phyloP scores from a whole-genome alignment of 2,329 filamentous ascomycete genomes.

The Penicillium sp. region DNA sequence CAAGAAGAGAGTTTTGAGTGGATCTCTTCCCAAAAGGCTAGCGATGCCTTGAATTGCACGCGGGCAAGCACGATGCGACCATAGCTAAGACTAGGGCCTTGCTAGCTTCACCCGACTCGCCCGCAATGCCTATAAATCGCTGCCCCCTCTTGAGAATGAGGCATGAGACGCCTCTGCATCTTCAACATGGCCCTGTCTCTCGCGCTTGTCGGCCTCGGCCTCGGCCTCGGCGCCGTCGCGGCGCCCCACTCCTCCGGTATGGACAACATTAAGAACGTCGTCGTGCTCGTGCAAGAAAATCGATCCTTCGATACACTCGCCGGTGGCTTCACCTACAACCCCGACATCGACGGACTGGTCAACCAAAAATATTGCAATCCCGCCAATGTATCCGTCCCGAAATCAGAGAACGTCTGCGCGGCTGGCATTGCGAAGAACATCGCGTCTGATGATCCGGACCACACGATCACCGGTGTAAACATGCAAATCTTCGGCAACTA shows the following conservation, averaged over 20 bases:
- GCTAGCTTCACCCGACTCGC: neutral
- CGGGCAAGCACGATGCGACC: neutral
- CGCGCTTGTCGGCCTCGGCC: neutral
- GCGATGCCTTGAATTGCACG: neutral
- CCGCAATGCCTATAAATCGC: neutral
- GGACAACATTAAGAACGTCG: constrained; percentile 35
- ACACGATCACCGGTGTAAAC: constrained; percentile 1
- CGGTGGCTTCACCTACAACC: constrained; percentile 38
- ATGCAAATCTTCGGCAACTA: constrained; percentile 2
- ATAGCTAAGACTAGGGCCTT: neutral
- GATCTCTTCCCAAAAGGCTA: neutral
- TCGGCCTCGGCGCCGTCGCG: neutral
- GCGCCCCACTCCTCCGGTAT: neutral
- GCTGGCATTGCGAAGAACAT: constrained; percentile 1
- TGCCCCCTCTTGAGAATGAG: neutral
- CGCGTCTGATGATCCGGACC: constrained; percentile 2
- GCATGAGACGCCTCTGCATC: neutral
- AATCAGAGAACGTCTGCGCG: neutral
- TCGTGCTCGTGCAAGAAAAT: constrained; percentile 40
- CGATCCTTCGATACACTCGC: constrained; percentile 46
- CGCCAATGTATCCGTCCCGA: constrained; percentile 25
- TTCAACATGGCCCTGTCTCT: neutral
- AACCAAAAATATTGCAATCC: constrained; percentile 38
- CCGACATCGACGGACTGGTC: constrained; percentile 8
- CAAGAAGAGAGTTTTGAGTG: neutral